Evolutionary conservation across 352 stramenopile species (phyloP).

Genomic region (Phytophthora hybrid): DNA sequence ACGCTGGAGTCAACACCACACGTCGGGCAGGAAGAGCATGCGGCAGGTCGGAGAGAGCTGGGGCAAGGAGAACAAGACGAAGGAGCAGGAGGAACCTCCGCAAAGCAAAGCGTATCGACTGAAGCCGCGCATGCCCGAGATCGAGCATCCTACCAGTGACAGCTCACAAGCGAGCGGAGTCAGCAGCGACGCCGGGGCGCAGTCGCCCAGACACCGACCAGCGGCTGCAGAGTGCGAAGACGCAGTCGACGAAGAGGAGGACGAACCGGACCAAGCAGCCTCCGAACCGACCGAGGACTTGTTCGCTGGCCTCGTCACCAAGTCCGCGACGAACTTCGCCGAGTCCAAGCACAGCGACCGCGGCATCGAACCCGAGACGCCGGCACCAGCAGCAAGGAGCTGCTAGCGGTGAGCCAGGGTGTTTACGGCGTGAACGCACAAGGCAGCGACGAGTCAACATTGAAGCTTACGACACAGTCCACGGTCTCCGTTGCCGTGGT

Average conservation of each 20-base stretch:
- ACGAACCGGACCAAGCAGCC: slow-evolving; percentile 22
- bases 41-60: slow-evolving; percentile 28
- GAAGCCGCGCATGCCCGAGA: slow-evolving; percentile 39
- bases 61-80: slow-evolving; percentile 19
- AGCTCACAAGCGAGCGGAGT: slow-evolving; percentile 30
- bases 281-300: slow-evolving; percentile 33
- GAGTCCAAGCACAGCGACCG: slow-evolving; percentile 19
- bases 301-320: slow-evolving; percentile 50
- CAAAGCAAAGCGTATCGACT: slow-evolving; percentile 29
- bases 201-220: not conserved
- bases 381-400: slow-evolving; percentile 10
- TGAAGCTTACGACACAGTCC: not conserved
- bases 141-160: slow-evolving; percentile 21
- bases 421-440: slow-evolving; percentile 11
- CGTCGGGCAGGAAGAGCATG: slow-evolving; percentile 32
- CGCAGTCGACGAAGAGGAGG: slow-evolving; percentile 27
- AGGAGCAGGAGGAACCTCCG: not conserved
- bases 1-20: slow-evolving; percentile 37
- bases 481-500: slow-evolving; percentile 8
- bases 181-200: slow-evolving; percentile 28
- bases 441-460: not conserved
- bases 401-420: slow-evolving; percentile 22
- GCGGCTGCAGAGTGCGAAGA: slow-evolving; percentile 6
- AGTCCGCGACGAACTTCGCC: slow-evolving; percentile 10
- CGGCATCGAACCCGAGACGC: not conserved